Conservation (phyloP, 1,139 yeast genomes). For the Pichia sp. region DNA sequence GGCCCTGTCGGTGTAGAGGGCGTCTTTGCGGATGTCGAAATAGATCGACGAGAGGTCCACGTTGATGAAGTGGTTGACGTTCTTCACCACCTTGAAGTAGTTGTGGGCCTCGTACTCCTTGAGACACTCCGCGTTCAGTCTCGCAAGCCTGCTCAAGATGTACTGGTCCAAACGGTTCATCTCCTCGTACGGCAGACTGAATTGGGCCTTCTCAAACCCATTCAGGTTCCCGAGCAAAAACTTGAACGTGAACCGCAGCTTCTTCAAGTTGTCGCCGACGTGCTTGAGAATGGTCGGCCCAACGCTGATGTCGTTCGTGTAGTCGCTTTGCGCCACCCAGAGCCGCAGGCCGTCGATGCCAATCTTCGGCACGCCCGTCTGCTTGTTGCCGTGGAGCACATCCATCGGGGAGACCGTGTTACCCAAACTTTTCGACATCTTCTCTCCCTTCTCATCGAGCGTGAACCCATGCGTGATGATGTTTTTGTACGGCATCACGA, state of each 20-base stretch:
- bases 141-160: slow-evolving; percentile 52
- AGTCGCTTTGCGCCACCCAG: slow-evolving; percentile 89
- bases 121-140: slow-evolving; percentile 43
- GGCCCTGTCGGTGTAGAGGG: slow-evolving; percentile 65
- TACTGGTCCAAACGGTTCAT: slow-evolving; percentile 61
- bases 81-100: slow-evolving; percentile 58
- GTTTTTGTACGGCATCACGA: slow-evolving; percentile 64
- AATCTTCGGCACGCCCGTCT: slow-evolving; percentile 55
- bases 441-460: slow-evolving; percentile 76
- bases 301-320: slow-evolving; percentile 71
- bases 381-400: slow-evolving; percentile 63
- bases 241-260: slow-evolving; percentile 75
- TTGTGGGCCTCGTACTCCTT: slow-evolving; percentile 53
- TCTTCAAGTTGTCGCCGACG: slow-evolving; percentile 76
- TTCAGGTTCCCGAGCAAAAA: slow-evolving; percentile 75
- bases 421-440: slow-evolving; percentile 93
- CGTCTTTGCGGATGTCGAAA: slow-evolving; percentile 82
- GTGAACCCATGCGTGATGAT: slow-evolving; percentile 93
- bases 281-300: slow-evolving; percentile 70
- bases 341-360: slow-evolving; percentile 91
- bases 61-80: slow-evolving; percentile 68
- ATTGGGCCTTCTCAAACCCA: slow-evolving; percentile 30
- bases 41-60: slow-evolving; percentile 75
- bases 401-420: slow-evolving; percentile 70
- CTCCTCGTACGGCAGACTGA: slow-evolving; percentile 34